Evolutionary conservation across 768 basidiomycete species (phyloP), one percentile per base, ranked within the genome.

Genomic region (Lentinula lateritia): DNA sequence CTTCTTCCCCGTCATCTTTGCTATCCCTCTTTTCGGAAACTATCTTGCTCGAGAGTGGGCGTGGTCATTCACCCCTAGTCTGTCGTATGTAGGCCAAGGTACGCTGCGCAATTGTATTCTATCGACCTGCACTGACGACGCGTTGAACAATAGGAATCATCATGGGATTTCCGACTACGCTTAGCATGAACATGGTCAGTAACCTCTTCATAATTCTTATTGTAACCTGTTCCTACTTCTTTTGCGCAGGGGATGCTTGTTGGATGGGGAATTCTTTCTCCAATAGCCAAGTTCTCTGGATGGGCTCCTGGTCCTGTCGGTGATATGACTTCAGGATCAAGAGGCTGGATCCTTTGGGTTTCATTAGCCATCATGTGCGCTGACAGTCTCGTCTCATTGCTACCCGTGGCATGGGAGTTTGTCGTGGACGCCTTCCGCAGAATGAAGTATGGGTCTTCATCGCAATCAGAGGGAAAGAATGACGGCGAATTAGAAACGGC

Each of bases 281-380:
- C 96, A 5, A 69, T 98, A 6, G 83, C 94, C 6, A 95, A 93
- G 68, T 67, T 81, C 50, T 72, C 76, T 0, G 93, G 92, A 10
- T 98, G 96, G 96, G 95, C 96, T 0, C 94, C 96, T 50, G 96
- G 95, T 5, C 86, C 90, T 8, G 93, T 96, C 5, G 86, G 88
- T 1, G 91, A 93, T 66, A 93, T 94, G 83, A 81, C 87, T 5
- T 81, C 82, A 62, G 96, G 96, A 45, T 88, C 94, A n/a, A 84
- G 95, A 56, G 93, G 93, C 38, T 96, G 93, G 93, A 94, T 96
- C 59, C 83, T 98, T n/a, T 98, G 96, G 96, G 82, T 88, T 20
- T 91, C 94, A 0, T 81, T 98, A 39, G 95, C 95, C 4, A 90
- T 96, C 68, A 98, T 98, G 96, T 93, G 89, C 71, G 84, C 93